phyloP scores from a whole-genome alignment of 2,329 filamentous ascomycete genomes.

The Aspergillus oerlinghausenensis region DNA sequence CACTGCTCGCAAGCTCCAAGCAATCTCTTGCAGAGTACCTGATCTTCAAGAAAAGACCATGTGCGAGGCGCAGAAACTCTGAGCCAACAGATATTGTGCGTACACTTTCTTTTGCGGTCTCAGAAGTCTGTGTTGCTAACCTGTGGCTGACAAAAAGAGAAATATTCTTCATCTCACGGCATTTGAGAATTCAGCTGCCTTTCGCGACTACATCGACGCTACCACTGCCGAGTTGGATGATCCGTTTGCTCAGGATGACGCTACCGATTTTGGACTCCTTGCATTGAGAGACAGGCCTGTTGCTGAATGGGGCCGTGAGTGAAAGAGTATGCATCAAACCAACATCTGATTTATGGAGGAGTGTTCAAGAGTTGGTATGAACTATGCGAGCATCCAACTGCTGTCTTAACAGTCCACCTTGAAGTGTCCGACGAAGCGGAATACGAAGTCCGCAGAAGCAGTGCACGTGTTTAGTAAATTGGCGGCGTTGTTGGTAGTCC shows the following conservation, averaged over 20 bases:
- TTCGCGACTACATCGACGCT: background rate
- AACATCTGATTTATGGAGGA: background rate
- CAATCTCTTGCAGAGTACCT: background rate
- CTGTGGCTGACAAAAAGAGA: background rate
- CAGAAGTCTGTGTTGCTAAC: background rate
- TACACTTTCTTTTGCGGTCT: background rate
- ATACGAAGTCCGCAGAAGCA: background rate
- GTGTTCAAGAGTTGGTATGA: background rate
- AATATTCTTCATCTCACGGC: background rate
- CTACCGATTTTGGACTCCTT: background rate
- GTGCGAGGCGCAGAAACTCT: background rate
- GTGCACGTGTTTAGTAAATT: background rate
- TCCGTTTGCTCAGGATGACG: background rate
- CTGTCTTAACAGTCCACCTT: too few relatives aligned
- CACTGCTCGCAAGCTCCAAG: background rate
- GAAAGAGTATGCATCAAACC: background rate
- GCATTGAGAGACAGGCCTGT: background rate
- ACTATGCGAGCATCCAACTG: too few relatives aligned
- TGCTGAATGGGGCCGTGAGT: background rate
- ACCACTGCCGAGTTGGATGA: background rate
- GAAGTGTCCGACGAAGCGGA: background rate
- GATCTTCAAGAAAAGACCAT: background rate
- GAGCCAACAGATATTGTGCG: background rate
- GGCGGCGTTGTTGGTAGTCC: background rate
- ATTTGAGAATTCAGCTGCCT: background rate